Evolutionary conservation across 495 filamentous ascomycete species (phyloP).

Genomic region (Podospora pseudoanserina): DNA sequence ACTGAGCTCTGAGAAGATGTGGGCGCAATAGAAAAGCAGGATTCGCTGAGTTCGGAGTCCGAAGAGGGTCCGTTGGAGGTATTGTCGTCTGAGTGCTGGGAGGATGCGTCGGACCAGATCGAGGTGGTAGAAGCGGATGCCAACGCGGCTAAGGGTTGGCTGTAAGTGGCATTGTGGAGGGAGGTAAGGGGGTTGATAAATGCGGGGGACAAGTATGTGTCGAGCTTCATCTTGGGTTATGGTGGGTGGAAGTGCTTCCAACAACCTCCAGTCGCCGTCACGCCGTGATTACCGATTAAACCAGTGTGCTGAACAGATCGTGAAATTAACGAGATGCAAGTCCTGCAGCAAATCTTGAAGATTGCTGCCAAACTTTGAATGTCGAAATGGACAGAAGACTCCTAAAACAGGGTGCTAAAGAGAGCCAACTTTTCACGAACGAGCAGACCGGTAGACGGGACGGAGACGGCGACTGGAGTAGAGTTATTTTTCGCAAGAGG

Average conservation of each 20-base stretch:
- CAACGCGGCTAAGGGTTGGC: constrained; percentile 63
- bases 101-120: constrained; percentile 72
- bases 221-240: constrained; percentile 52
- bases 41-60: constrained; percentile 43
- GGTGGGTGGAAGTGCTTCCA: constrained; percentile 31
- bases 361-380: constrained; percentile 33
- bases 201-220: constrained; percentile 44
- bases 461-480: constrained; percentile 57
- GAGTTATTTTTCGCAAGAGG: constrained; percentile 44
- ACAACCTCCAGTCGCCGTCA: constrained; percentile 53
- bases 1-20: constrained; percentile 31
- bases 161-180: constrained; percentile 57
- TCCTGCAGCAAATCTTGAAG: constrained; percentile 34
- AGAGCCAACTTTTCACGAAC: constrained; percentile 47
- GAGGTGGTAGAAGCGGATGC: constrained; percentile 72
- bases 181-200: constrained; percentile 38
- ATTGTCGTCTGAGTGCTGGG: constrained; percentile 49
- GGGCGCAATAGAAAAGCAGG: constrained; percentile 31
- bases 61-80: constrained; percentile 33
- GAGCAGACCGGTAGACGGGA: constrained; percentile 54
- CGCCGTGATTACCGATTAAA: constrained; percentile 49
- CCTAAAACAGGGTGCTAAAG: constrained; percentile 42
- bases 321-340: constrained; percentile 43
- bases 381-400: constrained; percentile 41
- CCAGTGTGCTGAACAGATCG: constrained; percentile 37